phyloP scores from a whole-genome alignment of 768 basidiomycete species.

The Russula brevipes region DNA sequence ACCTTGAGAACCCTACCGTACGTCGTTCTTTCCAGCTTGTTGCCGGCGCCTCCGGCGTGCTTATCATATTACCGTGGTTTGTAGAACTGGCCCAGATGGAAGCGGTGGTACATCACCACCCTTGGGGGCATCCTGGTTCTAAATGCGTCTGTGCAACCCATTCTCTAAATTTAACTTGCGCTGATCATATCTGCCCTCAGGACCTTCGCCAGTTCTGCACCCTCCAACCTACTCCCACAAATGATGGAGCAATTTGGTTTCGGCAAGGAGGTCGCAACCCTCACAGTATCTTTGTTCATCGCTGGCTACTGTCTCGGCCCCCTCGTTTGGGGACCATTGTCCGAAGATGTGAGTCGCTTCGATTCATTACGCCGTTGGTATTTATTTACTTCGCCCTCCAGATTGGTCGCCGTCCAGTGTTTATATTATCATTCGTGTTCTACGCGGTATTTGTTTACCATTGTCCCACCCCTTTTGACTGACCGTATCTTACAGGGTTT shows the following conservation, averaged over 20 bases:
- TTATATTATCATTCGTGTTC: conserved; percentile 49
- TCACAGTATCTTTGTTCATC: conserved; percentile 59
- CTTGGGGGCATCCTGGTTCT: conserved; percentile 47
- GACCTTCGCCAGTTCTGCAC: conserved; percentile 59
- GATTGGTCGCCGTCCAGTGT: conserved; percentile 53
- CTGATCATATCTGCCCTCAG: conserved; percentile 31
- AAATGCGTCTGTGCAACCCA: conserved; percentile 42
- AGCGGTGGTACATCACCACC: conserved; percentile 50
- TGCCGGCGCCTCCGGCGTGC: conserved; percentile 4
- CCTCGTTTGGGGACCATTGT: conserved; percentile 25
- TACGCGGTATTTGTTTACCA: conserved; percentile 40
- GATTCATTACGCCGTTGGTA: conserved; percentile 5
- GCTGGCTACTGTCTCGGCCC: conserved; percentile 53
- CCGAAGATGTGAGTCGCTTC: conserved; percentile 33
- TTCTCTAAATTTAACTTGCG: neutral
- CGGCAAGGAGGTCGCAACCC: conserved; percentile 45
- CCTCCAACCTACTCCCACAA: conserved; percentile 44
- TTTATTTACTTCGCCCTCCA: neutral
- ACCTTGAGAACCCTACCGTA: conserved; percentile 19
- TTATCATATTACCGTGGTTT: neutral
- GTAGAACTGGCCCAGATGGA: conserved; percentile 46
- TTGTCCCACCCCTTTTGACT: neutral
- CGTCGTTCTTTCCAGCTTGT: neutral
- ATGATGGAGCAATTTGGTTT: conserved; percentile 46
- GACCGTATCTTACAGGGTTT: conserved; percentile 40